A percentile compares a stretch with the other conserved stretches of the same genome.
These are phyloP conservation scores for Penicillium sp. DNA, from an alignment of 2,329 filamentous ascomycete species.

Conservation along the genomic window DNA sequence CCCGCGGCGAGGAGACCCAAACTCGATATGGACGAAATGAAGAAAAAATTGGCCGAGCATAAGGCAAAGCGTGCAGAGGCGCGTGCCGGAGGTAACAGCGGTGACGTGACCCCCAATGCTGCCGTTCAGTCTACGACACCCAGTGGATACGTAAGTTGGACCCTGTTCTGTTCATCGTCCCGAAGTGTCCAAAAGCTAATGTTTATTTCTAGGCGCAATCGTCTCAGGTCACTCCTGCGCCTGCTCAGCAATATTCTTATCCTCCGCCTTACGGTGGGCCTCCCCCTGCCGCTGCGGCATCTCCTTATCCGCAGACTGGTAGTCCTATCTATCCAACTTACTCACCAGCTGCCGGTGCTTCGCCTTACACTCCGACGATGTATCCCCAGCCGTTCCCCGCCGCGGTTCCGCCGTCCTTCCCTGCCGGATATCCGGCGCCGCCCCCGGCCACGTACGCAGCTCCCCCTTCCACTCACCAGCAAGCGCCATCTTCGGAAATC, in stretches of 20 bases:
- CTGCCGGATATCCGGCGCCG: slow-evolving; percentile 29
- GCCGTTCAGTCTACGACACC: slow-evolving; percentile 50
- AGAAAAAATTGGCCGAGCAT: slow-evolving; percentile 73
- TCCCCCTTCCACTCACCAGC: slow-evolving; percentile 43
- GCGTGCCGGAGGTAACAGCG: slow-evolving; percentile 53
- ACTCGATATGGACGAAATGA: slow-evolving; percentile 73
- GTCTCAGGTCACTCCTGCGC: slow-evolving; percentile 39
- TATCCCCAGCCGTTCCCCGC: not conserved
- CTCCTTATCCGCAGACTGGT: slow-evolving; percentile 43
- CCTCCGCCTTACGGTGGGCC: slow-evolving; percentile 43
- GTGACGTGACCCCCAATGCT: slow-evolving; percentile 55
- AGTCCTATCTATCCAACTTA: slow-evolving; percentile 38
- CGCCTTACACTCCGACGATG: slow-evolving; percentile 31
- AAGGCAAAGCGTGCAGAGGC: slow-evolving; percentile 63
- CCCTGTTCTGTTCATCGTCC: not conserved
- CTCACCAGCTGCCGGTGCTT: slow-evolving; percentile 32
- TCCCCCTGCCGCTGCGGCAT: slow-evolving; percentile 26
- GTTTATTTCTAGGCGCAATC: slow-evolving; percentile 37
- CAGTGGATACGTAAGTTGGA: slow-evolving; percentile 56
- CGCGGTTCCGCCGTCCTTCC: slow-evolving; percentile 32
- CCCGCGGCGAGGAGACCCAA: slow-evolving; percentile 59
- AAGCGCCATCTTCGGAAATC: slow-evolving; percentile 38
- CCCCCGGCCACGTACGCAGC: slow-evolving; percentile 34
- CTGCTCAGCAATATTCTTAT: slow-evolving; percentile 38
- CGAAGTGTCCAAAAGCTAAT: slow-evolving; percentile 12